These are phyloP conservation scores for Acrocalymma vagum DNA, from an alignment of 2,329 filamentous ascomycete species.

Conservation along the genomic window DNA sequence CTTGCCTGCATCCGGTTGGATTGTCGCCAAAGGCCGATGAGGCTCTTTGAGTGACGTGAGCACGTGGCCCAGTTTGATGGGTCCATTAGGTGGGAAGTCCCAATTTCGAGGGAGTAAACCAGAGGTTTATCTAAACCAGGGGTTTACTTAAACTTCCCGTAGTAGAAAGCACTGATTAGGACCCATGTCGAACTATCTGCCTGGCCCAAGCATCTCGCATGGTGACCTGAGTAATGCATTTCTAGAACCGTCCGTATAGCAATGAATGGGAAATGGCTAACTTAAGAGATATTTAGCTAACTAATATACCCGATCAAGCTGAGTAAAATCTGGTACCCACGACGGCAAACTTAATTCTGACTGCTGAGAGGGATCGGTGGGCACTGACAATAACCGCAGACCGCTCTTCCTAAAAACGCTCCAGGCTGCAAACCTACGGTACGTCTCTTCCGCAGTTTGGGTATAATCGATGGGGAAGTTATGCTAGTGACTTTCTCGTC, in stretches of 20 bases:
- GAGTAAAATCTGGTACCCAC: constrained; percentile 1
- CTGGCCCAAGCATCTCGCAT: too few species aligned
- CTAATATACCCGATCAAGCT: neutral
- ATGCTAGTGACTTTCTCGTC: neutral
- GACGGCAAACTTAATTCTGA: too few species aligned
- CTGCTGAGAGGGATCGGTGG: neutral
- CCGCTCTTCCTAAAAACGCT: neutral
- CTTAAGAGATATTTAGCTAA: too few species aligned
- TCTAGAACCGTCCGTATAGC: too few species aligned
- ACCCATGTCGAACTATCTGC: too few species aligned
- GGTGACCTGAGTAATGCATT: too few species aligned
- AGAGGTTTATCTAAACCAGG: too few species aligned
- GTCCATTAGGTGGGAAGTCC: constrained; percentile 3
- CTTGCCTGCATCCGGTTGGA: neutral
- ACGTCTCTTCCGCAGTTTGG: neutral
- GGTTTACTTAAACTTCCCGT: too few species aligned
- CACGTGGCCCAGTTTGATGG: neutral
- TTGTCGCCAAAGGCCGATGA: neutral
- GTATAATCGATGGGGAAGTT: constrained; percentile 1
- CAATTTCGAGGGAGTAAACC: neutral
- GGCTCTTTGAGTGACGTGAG: constrained; percentile 1
- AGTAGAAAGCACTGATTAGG: too few species aligned
- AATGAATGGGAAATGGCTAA: too few species aligned
- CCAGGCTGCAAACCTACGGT: constrained; percentile 1
- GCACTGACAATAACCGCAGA: neutral